These are phyloP conservation scores for Naegleria fowleri DNA, from an alignment of 208 protist species.

Conservation along the genomic window DNA sequence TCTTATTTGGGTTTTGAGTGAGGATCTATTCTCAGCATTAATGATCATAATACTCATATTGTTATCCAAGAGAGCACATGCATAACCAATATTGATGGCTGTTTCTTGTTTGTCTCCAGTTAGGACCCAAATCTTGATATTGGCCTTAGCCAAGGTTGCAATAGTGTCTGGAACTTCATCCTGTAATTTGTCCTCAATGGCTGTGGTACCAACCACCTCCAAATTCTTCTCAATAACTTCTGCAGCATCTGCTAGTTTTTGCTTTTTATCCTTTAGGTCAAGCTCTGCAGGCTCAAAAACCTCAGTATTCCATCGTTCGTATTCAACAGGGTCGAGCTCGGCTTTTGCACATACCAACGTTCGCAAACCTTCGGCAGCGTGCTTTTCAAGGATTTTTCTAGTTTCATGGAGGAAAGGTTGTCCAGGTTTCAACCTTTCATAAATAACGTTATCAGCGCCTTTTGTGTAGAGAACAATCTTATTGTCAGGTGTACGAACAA, in stretches of 20 bases:
- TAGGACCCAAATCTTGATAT: conserved; percentile 67
- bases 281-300: conserved; percentile 1
- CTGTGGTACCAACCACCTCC: conserved; percentile 56
- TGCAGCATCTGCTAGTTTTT: background rate
- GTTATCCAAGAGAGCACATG: conserved; percentile 39
- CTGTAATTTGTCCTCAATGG: conserved; percentile 68
- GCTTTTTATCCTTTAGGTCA: background rate
- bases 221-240: conserved; percentile 53
- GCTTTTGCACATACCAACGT: conserved; percentile 36
- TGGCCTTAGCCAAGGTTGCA: conserved; percentile 41
- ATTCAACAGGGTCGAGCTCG: background rate
- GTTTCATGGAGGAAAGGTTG: background rate
- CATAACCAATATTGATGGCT: conserved; percentile 55
- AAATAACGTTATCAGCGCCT: conserved; percentile 48
- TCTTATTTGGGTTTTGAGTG: conserved; percentile 1
- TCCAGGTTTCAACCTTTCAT: background rate
- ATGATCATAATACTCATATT: background rate
- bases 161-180: conserved; percentile 57
- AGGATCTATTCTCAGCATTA: background rate
- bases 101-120: conserved; percentile 77
- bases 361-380: conserved; percentile 32
- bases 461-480: conserved; percentile 42
- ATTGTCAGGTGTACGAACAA: background rate
- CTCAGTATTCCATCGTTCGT: conserved; percentile 19
- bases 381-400: background rate